Evolutionary conservation across 768 basidiomycete genomes (phyloP), one percentile per base, ranked within the genome.

Genomic region (Leccinum arenicola): DNA sequence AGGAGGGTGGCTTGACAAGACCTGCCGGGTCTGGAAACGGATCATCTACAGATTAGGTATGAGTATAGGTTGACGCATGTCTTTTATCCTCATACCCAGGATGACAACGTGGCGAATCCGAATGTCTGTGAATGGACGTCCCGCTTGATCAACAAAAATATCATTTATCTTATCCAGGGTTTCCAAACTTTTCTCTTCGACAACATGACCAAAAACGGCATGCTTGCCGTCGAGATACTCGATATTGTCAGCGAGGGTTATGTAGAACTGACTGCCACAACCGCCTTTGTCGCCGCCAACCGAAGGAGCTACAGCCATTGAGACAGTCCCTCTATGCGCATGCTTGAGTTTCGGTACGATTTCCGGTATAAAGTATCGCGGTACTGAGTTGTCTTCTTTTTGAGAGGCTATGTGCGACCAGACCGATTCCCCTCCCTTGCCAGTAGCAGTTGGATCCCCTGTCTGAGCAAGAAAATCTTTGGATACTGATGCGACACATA

Each of bases 391-490:
- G 21, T 56, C 60, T n/a, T 65, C 68, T 43, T 58, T 64, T 64
- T 79, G 74, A 7, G 86, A 82, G 54, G 83, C 78, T 51, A 92
- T 79, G 65, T 84, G 80, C 6, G 94, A 94, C 83, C 87, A 90
- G 66, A 96, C 80, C 3, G 87, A 94, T 76, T 94, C 89, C 50
- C 97, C 97, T 31, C 97, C 95, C 31, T 86, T 93, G 19, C 97
- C 96, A 2, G 92, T 91, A 7, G 95, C 96, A 17, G 92, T 89
- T 6, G 96, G 97, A 67, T 99, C 97, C n/a, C 97, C 97, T 1
- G 85, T 82, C 74, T 98, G 97, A 11, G 95, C 95, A 54, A 99
- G 82, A 65, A 99, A 99, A 70, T 98, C 94, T 75, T 96, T 97
- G 40, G 95, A 95, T 9, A 99, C 95, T 97, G 61, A 61, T 25